phyloP scores from a whole-genome alignment of 116 monocot genomes.

The Posidonia oceanica region DNA sequence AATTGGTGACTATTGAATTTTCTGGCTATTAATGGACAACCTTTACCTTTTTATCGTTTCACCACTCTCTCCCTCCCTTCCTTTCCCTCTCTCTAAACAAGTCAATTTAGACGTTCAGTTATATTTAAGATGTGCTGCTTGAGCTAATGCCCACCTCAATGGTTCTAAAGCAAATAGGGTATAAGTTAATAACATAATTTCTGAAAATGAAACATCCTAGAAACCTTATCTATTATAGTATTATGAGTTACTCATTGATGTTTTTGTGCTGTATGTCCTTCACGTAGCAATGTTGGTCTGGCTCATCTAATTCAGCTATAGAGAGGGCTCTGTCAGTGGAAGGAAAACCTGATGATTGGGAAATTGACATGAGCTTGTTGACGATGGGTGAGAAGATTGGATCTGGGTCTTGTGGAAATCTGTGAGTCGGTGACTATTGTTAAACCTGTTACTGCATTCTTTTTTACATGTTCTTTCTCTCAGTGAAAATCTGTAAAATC shows the following conservation, averaged over 20 bases:
- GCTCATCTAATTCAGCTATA: conserved; percentile 38
- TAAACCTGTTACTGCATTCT: neutral
- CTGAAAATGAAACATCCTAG: no score
- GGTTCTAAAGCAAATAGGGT: no score
- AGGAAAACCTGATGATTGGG: conserved; percentile 43
- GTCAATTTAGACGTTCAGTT: no score
- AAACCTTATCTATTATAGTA: no score
- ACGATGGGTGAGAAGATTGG: conserved; percentile 76
- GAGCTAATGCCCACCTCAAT: no score
- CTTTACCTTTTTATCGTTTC: no score
- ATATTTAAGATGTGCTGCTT: no score
- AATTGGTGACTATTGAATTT: no score
- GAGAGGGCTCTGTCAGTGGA: conserved; percentile 38
- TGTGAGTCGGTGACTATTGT: conserved; percentile 41
- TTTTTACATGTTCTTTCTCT: no score
- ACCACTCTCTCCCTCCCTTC: neutral
- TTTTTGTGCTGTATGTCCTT: neutral
- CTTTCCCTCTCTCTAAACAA: no score
- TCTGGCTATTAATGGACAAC: no score
- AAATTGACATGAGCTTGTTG: conserved; percentile 61
- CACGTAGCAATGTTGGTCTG: conserved; percentile 58
- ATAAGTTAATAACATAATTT: no score
- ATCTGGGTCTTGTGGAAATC: conserved; percentile 81
- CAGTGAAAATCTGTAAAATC: conserved; percentile 11
- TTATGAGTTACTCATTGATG: neutral